Base-by-base conservation (phyloP, 371 early-diverging fungal species). In the Nematocida sp. region DNA sequence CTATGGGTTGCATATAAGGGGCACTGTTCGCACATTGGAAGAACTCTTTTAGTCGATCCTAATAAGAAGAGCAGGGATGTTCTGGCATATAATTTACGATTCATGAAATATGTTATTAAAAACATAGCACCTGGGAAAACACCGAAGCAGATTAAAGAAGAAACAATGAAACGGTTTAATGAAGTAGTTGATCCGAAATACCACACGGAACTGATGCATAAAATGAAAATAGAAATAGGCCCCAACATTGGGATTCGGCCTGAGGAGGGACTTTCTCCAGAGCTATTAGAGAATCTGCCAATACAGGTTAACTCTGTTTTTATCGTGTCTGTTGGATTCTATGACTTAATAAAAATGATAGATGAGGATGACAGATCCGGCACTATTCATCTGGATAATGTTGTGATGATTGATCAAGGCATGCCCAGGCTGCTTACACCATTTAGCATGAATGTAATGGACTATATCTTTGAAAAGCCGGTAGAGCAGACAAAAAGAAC, bases 1-100 rank as follows among this genome's bases (percentile, higher is more conserved):
- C 39, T 88, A 25, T 85, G 87, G 15, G 66, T 86, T 5, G 84
- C 85, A 64, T 86, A 87, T 67, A 58, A 83, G 44, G 85, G 86
- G 54, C 84, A 85, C 69, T 87, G 84, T 76, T 62, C 84, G 15
- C 84, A 87, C 61, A 80, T 81, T 46, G 84, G 83, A 27, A 62
- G 88, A 52, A 81, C 83, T 20, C 72, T 86, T 78, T 58, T 84
- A 23, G 52, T 56, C 4, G 74, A 81, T 66, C 66, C 86, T 25
- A 82, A 80, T 39, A 69, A 83, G 39, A 80, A 85, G 58, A 72
- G 52, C 61, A 23, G 40, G 27, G 47, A 18, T 27, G 80, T 70
- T 3, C 62, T 78, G 54, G 57, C 25, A 3, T 40, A 39, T n/a
- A 27, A 20, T 67, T 7, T 78, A 15, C 9, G 44, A 13, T 18